These are phyloP conservation scores for Eimeria sp. DNA, from an alignment of 169 alveolate species.

Conservation along the genomic window DNA sequence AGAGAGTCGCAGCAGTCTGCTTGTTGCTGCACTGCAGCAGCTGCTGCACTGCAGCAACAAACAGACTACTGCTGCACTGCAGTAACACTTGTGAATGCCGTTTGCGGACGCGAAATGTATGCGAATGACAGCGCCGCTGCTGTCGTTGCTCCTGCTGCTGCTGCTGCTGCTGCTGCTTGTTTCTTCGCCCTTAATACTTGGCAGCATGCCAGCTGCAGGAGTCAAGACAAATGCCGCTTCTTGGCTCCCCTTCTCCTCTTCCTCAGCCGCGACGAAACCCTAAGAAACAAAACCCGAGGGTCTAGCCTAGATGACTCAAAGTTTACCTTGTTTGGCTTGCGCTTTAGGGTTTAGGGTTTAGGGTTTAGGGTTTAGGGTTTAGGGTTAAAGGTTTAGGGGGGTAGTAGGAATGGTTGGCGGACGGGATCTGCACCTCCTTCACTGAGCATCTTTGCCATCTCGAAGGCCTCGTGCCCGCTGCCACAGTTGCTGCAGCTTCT, in stretches of 20 bases:
- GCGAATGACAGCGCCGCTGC: not conserved
- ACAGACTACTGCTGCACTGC: no score
- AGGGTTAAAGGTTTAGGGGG: not conserved
- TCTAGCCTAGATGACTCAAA: no score
- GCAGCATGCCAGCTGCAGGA: not conserved
- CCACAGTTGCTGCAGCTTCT: not conserved
- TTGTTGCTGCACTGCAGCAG: not conserved
- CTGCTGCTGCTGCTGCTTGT: slow-evolving; percentile 1
- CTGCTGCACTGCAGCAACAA: not conserved
- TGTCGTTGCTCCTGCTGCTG: not conserved
- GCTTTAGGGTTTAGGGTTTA: not conserved
- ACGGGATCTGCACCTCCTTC: not conserved
- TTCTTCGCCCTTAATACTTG: not conserved
- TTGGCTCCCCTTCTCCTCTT: not conserved
- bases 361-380: not conserved
- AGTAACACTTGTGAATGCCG: not conserved
- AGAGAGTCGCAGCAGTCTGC: not conserved
- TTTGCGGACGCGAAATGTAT: slow-evolving; percentile 7
- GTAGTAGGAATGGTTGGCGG: no score
- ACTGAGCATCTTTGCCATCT: not conserved
- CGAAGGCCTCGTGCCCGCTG: not conserved
- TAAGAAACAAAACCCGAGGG: not conserved
- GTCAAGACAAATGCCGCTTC: not conserved
- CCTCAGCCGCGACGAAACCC: not conserved
- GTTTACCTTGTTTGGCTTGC: not conserved